Conservation (phyloP, 1,139 yeast genomes). For the Torulaspora pretoriensis region DNA sequence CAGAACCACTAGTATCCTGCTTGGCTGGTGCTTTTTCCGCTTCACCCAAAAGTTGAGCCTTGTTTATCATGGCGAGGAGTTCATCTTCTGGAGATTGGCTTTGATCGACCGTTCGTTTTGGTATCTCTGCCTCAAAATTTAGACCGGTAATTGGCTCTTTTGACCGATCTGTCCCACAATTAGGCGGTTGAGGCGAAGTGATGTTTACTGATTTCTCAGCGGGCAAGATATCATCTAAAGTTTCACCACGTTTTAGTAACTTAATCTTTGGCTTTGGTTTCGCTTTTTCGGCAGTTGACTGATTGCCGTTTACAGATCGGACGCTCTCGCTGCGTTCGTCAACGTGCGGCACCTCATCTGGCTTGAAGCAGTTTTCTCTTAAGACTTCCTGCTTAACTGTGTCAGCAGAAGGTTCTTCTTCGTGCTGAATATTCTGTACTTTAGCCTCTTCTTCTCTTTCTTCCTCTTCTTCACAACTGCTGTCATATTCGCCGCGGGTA, state of each 20-base stretch:
- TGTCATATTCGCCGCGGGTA: slow-evolving; percentile 29
- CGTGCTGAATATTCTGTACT: slow-evolving; percentile 15
- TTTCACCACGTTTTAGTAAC: slow-evolving; percentile 38
- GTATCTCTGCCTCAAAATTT: background rate
- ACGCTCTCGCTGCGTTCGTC: slow-evolving; percentile 32
- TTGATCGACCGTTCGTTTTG: background rate
- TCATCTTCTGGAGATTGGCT: slow-evolving; percentile 14
- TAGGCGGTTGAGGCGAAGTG: slow-evolving; percentile 5
- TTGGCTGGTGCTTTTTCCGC: background rate
- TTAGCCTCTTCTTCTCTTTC: slow-evolving; percentile 15
- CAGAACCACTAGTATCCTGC: slow-evolving; percentile 9
- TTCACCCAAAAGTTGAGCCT: background rate
- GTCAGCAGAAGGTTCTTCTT: slow-evolving; percentile 27
- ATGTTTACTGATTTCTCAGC: background rate
- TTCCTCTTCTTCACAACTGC: slow-evolving; percentile 22
- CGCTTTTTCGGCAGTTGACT: slow-evolving; percentile 6
- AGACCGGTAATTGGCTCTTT: slow-evolving; percentile 6
- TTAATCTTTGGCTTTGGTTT: slow-evolving; percentile 31
- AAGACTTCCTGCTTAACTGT: slow-evolving; percentile 11
- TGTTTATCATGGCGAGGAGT: slow-evolving; percentile 14
- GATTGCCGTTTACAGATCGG: slow-evolving; percentile 14
- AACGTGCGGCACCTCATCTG: slow-evolving; percentile 41
- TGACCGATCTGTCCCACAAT: slow-evolving; percentile 10
- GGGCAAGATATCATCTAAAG: slow-evolving; percentile 15
- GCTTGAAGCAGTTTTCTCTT: slow-evolving; percentile 20